Conservation (phyloP, 108 stramenopile species). For the Phaeodactylum tricornutum region DNA sequence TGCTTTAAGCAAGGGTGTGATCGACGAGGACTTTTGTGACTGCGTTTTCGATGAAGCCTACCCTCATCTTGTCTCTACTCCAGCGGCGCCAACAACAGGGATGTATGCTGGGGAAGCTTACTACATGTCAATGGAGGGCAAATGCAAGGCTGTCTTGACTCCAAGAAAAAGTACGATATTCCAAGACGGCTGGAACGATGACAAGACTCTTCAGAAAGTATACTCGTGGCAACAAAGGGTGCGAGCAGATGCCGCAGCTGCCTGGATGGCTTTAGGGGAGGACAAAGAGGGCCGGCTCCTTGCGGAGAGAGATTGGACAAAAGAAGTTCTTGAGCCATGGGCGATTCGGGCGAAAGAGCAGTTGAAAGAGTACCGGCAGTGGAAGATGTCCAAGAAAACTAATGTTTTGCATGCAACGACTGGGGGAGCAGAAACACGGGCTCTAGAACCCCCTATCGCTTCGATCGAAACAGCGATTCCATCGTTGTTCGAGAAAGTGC, state of each 20-base stretch:
- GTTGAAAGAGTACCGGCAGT: constrained; percentile 51
- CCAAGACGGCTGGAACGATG: constrained; percentile 48
- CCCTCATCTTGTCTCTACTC: constrained; percentile 59
- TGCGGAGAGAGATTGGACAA: constrained; percentile 40
- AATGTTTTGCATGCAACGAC: background rate
- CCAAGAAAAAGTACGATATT: constrained; percentile 39
- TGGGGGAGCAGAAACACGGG: background rate
- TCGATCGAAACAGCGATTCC: constrained; percentile 47
- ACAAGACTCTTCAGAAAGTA: constrained; percentile 26
- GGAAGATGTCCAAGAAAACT: constrained; percentile 29
- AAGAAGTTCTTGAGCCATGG: constrained; percentile 56
- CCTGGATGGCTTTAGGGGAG: constrained; percentile 39
- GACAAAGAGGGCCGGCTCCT: constrained; percentile 37
- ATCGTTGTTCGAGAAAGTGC: constrained; percentile 35
- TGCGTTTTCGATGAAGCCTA: constrained; percentile 77
- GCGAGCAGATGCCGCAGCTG: constrained; percentile 8
- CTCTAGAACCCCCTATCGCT: constrained; percentile 4
- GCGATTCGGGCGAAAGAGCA: constrained; percentile 37
- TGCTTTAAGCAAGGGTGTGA: constrained; percentile 47
- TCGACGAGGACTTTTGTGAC: constrained; percentile 58
- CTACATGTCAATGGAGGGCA: constrained; percentile 64
- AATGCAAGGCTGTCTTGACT: constrained; percentile 41
- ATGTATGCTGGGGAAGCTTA: constrained; percentile 45
- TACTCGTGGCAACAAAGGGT: constrained; percentile 42
- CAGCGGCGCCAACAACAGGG: constrained; percentile 40